Conservation (phyloP, 2,329 filamentous ascomycete genomes). For the Gnomoniopsis sp. region DNA sequence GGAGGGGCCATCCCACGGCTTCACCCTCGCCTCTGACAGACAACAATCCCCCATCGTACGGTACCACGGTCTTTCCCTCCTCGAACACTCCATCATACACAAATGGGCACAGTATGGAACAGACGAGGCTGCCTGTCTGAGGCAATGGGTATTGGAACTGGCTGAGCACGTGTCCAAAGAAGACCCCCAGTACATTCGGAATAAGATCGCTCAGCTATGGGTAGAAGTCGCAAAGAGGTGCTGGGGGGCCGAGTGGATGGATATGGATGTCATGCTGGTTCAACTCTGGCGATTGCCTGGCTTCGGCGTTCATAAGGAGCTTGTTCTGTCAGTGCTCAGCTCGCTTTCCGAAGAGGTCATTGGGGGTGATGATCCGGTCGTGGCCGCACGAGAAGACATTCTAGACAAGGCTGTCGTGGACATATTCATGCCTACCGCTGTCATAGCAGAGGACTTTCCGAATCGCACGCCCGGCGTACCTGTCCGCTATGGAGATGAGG, state of each 20-base stretch:
- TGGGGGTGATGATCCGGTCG: slow-evolving; percentile 82
- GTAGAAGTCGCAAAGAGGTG: slow-evolving; percentile 89
- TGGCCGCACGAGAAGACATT: slow-evolving; percentile 75
- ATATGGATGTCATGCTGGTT: slow-evolving; percentile 85
- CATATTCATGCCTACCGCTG: slow-evolving; percentile 77
- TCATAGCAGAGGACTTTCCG: slow-evolving; percentile 74
- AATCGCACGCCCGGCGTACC: slow-evolving; percentile 65
- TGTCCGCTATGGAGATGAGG: slow-evolving; percentile 75
- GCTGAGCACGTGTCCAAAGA: slow-evolving; percentile 65
- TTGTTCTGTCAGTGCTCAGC: slow-evolving; percentile 86
- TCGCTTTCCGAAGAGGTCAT: slow-evolving; percentile 93
- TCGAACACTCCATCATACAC: slow-evolving; percentile 87
- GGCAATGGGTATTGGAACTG: slow-evolving; percentile 75
- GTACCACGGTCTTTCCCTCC: slow-evolving; percentile 88
- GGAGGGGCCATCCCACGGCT: slow-evolving; percentile 82
- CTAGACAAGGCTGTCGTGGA: slow-evolving; percentile 90
- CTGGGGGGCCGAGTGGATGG: slow-evolving; percentile 90
- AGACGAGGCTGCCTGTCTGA: slow-evolving; percentile 65
- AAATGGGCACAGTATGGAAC: slow-evolving; percentile 71
- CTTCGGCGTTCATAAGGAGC: slow-evolving; percentile 67
- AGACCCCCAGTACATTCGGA: slow-evolving; percentile 81
- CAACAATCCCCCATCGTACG: slow-evolving; percentile 77
- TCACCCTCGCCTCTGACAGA: slow-evolving; percentile 72
- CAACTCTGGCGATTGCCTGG: slow-evolving; percentile 74
- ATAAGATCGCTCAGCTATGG: slow-evolving; percentile 94